Evolutionary conservation across 2,329 filamentous ascomycete genomes (phyloP).

Genomic region (Aspergillus felis): DNA sequence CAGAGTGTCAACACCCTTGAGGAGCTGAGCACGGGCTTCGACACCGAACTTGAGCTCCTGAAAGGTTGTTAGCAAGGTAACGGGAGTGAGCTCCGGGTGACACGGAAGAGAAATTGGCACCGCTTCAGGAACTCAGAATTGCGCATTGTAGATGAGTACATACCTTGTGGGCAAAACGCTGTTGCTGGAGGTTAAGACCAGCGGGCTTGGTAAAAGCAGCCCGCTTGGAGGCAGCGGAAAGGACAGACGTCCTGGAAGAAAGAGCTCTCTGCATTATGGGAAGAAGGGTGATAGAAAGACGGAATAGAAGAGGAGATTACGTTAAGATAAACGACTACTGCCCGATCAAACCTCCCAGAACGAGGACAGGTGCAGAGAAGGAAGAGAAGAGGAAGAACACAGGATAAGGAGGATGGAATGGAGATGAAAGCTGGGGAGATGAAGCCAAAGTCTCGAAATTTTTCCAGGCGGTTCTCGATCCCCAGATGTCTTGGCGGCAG

Average conservation of each 20-base stretch:
- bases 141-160: slow-evolving; percentile 17
- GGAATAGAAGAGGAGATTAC: slow-evolving; percentile 21
- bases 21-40: slow-evolving; percentile 81
- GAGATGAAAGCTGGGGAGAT: slow-evolving; percentile 29
- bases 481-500: slow-evolving; percentile 42
- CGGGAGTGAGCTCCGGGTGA: slow-evolving; percentile 15
- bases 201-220: slow-evolving; percentile 60
- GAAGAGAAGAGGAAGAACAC: slow-evolving; percentile 27
- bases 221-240: slow-evolving; percentile 57
- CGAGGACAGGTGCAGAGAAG: slow-evolving; percentile 26
- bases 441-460: slow-evolving; percentile 41
- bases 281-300: slow-evolving; percentile 21
- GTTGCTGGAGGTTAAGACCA: slow-evolving; percentile 73
- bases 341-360: slow-evolving; percentile 33
- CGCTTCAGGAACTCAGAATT: slow-evolving; percentile 1
- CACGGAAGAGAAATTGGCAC: slow-evolving; percentile 13
- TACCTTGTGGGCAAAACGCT: slow-evolving; percentile 98
- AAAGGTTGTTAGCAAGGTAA: slow-evolving; percentile 27
- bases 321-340: slow-evolving; percentile 19
- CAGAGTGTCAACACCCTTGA: slow-evolving; percentile 93
- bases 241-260: slow-evolving; percentile 75
- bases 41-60: slow-evolving; percentile 98
- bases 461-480: slow-evolving; percentile 39
- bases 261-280: slow-evolving; percentile 91
- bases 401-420: slow-evolving; percentile 25